Percentiles rank a stretch among this genome's conserved stretches.
These are phyloP conservation scores for Claviceps monticola DNA, from an alignment of 2,329 filamentous ascomycete species.

Conservation along the genomic window DNA sequence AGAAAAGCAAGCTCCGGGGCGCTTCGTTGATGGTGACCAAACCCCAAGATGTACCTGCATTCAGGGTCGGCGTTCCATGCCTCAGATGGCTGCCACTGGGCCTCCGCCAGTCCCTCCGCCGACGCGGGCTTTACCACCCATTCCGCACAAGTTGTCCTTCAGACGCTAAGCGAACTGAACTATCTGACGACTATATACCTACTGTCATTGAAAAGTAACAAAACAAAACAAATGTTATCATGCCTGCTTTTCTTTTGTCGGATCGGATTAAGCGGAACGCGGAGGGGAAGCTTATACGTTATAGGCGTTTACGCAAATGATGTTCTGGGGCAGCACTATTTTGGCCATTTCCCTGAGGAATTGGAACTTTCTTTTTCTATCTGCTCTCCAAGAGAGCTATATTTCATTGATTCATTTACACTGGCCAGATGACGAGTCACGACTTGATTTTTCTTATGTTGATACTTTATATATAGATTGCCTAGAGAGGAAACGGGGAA, in stretches of 20 bases:
- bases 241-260: no score
- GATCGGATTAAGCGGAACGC: no score
- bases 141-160: constrained; percentile 23
- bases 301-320: no score
- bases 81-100: constrained; percentile 32
- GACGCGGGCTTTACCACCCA: constrained; percentile 39
- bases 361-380: neutral
- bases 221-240: neutral
- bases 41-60: constrained; percentile 11
- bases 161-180: neutral
- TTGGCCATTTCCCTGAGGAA: no score
- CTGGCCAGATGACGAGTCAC: neutral
- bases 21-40: constrained; percentile 10
- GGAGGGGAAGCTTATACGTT: no score
- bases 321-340: no score
- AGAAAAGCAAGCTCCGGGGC: neutral
- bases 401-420: neutral
- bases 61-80: constrained; percentile 32
- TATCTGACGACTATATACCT: no score
- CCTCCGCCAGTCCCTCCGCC: constrained; percentile 42
- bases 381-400: neutral
- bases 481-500: neutral
- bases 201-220: neutral
- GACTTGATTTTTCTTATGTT: neutral
- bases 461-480: neutral